Percentiles rank a stretch among this genome's conserved stretches.
These are phyloP conservation scores for Boechera retrofracta DNA, from an alignment of 345 rosid species.

Conservation along the genomic window DNA sequence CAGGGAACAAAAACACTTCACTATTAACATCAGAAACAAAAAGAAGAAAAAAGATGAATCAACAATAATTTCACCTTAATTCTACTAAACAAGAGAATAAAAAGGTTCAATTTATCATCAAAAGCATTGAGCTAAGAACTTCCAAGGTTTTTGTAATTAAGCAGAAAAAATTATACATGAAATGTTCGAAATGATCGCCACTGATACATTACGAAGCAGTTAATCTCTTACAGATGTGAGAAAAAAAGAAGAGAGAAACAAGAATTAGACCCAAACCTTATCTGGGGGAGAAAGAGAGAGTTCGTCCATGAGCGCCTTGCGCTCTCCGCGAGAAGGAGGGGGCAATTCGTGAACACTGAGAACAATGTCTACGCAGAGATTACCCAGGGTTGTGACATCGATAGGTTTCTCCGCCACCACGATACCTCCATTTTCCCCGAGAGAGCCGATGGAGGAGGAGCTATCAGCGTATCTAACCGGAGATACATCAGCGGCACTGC, in stretches of 20 bases:
- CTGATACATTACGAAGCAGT: not conserved
- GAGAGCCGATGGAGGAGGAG: constrained; percentile 43
- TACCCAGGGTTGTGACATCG: constrained; percentile 87
- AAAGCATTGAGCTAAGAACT: not conserved
- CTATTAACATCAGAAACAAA: not conserved
- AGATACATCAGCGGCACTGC: constrained; percentile 46
- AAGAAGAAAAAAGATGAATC: not conserved
- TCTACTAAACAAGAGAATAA: not conserved
- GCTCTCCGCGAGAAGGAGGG: constrained; percentile 58
- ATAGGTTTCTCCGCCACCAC: constrained; percentile 50
- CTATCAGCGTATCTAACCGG: constrained; percentile 35
- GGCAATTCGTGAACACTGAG: constrained; percentile 85
- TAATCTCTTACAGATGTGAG: not conserved
- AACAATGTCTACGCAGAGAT: constrained; percentile 94
- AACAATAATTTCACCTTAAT: not conserved
- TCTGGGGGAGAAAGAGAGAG: constrained; percentile 83
- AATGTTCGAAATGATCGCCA: not conserved
- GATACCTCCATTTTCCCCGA: constrained; percentile 41
- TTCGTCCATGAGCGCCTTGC: constrained; percentile 72
- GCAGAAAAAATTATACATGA: not conserved
- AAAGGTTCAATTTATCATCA: not conserved
- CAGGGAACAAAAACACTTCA: constrained; percentile 17
- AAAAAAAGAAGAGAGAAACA: not conserved
- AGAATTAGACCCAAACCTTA: constrained; percentile 54
- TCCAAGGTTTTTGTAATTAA: not conserved